A percentile compares a stretch with the other conserved stretches of the same genome.
These are phyloP conservation scores for Trifolium repens DNA, from an alignment of 306 rosid genomes.

Conservation along the genomic window DNA sequence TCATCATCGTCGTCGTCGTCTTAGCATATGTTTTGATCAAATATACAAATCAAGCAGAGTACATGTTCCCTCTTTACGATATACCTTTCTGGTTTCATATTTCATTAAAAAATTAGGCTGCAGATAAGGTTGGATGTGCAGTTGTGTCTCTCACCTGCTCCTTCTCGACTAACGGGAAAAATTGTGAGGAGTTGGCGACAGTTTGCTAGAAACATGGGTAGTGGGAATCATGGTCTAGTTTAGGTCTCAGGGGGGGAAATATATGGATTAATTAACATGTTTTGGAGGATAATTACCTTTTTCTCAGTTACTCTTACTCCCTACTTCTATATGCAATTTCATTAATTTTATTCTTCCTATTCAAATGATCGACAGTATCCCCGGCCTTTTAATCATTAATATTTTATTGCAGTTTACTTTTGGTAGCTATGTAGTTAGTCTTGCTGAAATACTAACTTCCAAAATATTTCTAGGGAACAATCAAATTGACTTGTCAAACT, in stretches of 20 bases:
- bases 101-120: conserved; percentile 1
- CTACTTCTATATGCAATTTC: conserved; percentile 15
- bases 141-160: conserved; percentile 2
- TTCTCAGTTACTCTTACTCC: conserved; percentile 19
- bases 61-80: conserved; percentile 3
- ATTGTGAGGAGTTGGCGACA: conserved; percentile 4
- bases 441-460: conserved; percentile 29
- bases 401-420: neutral
- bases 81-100: conserved; percentile 19
- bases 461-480: conserved; percentile 59
- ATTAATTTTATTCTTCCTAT: neutral
- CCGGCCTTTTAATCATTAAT: neutral
- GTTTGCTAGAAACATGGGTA: neutral
- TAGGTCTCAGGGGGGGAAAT: neutral
- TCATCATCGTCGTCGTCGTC: no score
- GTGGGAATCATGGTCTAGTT: neutral
- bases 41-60: conserved; percentile 23
- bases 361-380: conserved; percentile 11
- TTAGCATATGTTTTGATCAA: conserved; percentile 1
- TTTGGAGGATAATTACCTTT: conserved; percentile 21
- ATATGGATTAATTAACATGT: conserved; percentile 24
- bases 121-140: conserved; percentile 15
- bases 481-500: conserved; percentile 54
- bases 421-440: conserved; percentile 27
- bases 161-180: neutral